Base-by-base conservation (phyloP, 83 land plant genomes). In the Larix sibirica region DNA sequence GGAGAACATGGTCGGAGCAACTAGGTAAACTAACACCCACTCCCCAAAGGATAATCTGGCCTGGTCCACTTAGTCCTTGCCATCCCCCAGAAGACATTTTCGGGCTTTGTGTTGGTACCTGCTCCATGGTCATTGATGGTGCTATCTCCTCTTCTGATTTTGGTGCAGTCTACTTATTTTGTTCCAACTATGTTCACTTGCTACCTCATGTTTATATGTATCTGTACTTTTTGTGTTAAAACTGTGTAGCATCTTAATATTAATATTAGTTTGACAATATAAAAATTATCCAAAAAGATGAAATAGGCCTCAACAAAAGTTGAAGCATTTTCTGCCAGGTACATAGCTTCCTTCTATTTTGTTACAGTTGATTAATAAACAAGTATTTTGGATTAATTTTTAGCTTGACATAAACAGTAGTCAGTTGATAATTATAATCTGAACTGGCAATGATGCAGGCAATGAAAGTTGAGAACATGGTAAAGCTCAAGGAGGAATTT, bases 391-490 rank as follows among this genome's bases (percentile, higher is more conserved):
- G 56, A 21, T 40, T 20, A 44, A 24, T 56, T 73, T 73, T 44
- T 10, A 73, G 26, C 58, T 33, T 18, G 77, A 40, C 70, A 40
- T 21, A 42, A 20, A 40, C 56, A 73, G 3, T 73, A 36, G 74
- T 70, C 74, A 26, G 40, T 70, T 38, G 40, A 23, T 73, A 40
- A 73, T 50, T 50, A 10, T 50, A 50, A 50, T 50, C 56, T 50
- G 13, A 50, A 50, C 12, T 10, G 56, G 56, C 56, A 50, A 50
- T 82, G 54, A 80, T 62, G 23, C 82, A 96, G 98, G 98, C 98
- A 79, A 96, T 96, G 98, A 96, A 96, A 82, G 95, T 96, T 79
- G 98, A 94, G 82, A 96, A 96, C 82, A 94, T 96, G 97, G 80
- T 96, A 80, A 94, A 90, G 86, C 80, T 96, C 4, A 96, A 94